Percentiles rank a stretch among this genome's conserved stretches.
These are phyloP conservation scores for Haplographium delicatum DNA, from an alignment of 495 filamentous ascomycete genomes.

Conservation along the genomic window DNA sequence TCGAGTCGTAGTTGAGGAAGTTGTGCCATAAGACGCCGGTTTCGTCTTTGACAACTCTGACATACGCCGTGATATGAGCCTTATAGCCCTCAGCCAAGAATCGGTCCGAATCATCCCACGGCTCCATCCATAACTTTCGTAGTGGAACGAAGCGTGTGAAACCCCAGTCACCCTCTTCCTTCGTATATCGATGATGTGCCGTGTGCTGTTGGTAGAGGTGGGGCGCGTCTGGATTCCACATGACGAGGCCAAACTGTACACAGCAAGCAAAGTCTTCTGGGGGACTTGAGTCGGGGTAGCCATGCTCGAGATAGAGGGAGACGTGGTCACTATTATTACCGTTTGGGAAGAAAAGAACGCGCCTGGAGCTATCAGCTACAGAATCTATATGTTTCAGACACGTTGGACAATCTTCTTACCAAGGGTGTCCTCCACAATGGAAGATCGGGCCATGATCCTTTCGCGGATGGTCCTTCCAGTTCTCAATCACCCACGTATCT, in stretches of 20 bases:
- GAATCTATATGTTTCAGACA: neutral
- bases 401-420: constrained; percentile 46
- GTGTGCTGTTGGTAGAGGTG: constrained; percentile 62
- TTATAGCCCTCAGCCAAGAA: constrained; percentile 86
- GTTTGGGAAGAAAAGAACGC: constrained; percentile 89
- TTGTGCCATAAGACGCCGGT: constrained; percentile 99
- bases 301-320: constrained; percentile 96
- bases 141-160: constrained; percentile 91
- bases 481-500: constrained; percentile 79
- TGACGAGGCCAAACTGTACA: constrained; percentile 87
- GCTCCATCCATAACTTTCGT: constrained; percentile 67
- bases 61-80: constrained; percentile 86
- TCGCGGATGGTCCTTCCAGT: constrained; percentile 67
- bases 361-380: constrained; percentile 48
- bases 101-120: constrained; percentile 61
- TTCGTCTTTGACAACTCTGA: constrained; percentile 91
- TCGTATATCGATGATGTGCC: constrained; percentile 86
- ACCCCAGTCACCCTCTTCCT: constrained; percentile 97
- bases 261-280: constrained; percentile 94
- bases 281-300: constrained; percentile 56
- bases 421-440: constrained; percentile 79
- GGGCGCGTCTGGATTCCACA: constrained; percentile 91
- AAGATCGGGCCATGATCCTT: constrained; percentile 87
- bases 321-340: constrained; percentile 89
- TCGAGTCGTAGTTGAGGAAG: constrained; percentile 97